Evolutionary conservation across 441 rosid species (phyloP).

Genomic region (Melastoma candidum): DNA sequence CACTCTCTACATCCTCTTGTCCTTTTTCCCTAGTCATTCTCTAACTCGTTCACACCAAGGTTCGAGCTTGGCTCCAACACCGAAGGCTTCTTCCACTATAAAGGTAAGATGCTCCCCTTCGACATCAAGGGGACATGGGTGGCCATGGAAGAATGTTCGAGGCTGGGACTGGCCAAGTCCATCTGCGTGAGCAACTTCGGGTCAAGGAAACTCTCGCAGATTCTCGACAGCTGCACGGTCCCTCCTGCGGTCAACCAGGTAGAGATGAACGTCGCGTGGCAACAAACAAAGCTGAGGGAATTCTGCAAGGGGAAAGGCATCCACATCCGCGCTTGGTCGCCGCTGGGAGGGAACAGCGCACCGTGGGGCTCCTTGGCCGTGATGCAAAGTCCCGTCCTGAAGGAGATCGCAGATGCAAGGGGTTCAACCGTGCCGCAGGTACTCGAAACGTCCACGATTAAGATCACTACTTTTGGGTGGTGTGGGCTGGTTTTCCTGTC

Average conservation of each 20-base stretch:
- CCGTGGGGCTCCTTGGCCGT: constrained; percentile 23
- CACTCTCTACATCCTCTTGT: too few species aligned
- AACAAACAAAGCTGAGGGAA: constrained; percentile 16
- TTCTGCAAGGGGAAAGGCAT: constrained; percentile 17
- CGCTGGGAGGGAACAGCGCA: constrained; percentile 21
- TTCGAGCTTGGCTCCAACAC: background rate
- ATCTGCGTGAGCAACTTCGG: constrained; percentile 31
- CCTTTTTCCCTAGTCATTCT: too few species aligned
- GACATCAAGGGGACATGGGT: constrained; percentile 24
- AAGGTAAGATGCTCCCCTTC: constrained; percentile 18
- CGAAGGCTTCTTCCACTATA: background rate
- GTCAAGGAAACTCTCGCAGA: constrained; percentile 18
- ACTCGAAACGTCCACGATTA: background rate
- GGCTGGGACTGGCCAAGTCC: constrained; percentile 25
- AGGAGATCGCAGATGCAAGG: constrained; percentile 15
- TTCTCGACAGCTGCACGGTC: constrained; percentile 15
- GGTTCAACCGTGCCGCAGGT: constrained; percentile 9
- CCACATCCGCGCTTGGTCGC: constrained; percentile 19
- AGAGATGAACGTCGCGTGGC: constrained; percentile 23
- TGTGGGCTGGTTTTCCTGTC: too few species aligned
- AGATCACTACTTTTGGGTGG: too few species aligned
- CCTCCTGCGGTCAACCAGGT: constrained; percentile 33
- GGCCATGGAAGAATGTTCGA: constrained; percentile 30
- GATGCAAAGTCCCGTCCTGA: constrained; percentile 17
- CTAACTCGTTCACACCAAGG: too few species aligned